Base-by-base conservation (phyloP, 352 stramenopile genomes). In the Globisporangium irregulare region DNA sequence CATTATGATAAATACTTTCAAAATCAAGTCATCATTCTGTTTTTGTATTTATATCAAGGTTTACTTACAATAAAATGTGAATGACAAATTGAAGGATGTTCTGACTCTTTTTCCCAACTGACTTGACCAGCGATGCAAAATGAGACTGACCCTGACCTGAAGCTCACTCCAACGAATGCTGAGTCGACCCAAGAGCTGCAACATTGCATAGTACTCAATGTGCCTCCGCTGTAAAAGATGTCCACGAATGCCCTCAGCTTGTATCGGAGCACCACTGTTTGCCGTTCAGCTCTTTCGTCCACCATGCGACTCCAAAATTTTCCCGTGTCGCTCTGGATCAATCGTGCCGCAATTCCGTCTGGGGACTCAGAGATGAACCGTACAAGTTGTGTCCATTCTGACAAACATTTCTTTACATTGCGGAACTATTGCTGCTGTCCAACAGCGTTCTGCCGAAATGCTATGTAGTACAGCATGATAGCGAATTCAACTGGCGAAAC, bases 321-420 rank as follows among this genome's bases (percentile, higher is more conserved):
- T n/a, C 18, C 2, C 18, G 43, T n/a, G 8, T 18, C 9, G 29
- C 29, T 41, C 55, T 61, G 55, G 24, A 61, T 38, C 55, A 46
- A 14, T 61, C 29, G 55, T 61, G 55, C 29, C 4, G 29, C 55
- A 20, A 61, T 61, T 22, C 55, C 55, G 55, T 61, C 29, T 61
- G 55, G 55, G 8, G 43, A 12, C 43, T 51, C 20, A 18, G 29
- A 61, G 38, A 34, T 32, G 55, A 46, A 61, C 55, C 2, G 55
- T 38, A 46, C 55, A 60, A 7, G 27, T 60, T 29, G 55, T 61
- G 55, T 29, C 29, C 55, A 46, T 38, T 61, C 55, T 46, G 55
- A 10, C 22, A 22, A 61, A 20, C 55, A n/a, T 22, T 34, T 29
- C 18, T 29, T 18, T 18, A n/a, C 14, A 24, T 24, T n/a, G 22